Evolutionary conservation across 2,329 filamentous ascomycete genomes (phyloP).

Genomic region (Byssothecium circinans): DNA sequence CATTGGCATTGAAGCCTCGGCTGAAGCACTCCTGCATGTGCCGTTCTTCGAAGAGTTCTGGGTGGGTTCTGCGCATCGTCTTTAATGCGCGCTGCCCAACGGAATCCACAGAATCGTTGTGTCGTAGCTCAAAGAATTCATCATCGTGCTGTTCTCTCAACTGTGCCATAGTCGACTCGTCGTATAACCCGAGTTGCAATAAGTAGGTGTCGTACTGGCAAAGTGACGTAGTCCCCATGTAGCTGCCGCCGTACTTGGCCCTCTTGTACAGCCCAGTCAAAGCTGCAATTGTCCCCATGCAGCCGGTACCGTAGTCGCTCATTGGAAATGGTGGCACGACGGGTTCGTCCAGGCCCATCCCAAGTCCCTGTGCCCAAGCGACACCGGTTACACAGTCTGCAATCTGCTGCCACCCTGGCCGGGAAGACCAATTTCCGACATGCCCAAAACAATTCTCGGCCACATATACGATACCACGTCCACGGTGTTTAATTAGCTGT

Average conservation of each 20-base stretch:
- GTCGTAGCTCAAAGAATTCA: constrained; percentile 60
- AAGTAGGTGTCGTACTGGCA: constrained; percentile 70
- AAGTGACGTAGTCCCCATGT: constrained; percentile 65
- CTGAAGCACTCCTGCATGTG: constrained; percentile 56
- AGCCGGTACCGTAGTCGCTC: constrained; percentile 69
- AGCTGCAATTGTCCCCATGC: constrained; percentile 69
- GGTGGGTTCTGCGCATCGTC: constrained; percentile 56
- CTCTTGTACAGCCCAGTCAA: constrained; percentile 65
- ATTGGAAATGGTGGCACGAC: constrained; percentile 66
- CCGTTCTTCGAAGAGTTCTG: constrained; percentile 56
- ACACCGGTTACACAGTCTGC: constrained; percentile 66
- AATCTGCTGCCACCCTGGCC: constrained; percentile 73
- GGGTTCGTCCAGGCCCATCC: constrained; percentile 64
- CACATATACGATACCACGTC: constrained; percentile 68
- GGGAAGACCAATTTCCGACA: constrained; percentile 62
- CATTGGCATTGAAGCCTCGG: constrained; percentile 45
- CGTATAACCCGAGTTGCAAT: constrained; percentile 62
- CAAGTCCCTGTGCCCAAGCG: constrained; percentile 63
- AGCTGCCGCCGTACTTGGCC: constrained; percentile 65
- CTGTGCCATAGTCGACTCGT: constrained; percentile 54
- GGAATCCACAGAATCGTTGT: constrained; percentile 66
- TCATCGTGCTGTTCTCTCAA: constrained; percentile 54
- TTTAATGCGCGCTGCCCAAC: constrained; percentile 63
- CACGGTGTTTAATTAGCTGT: constrained; percentile 55
- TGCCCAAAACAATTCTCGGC: constrained; percentile 73